Evolutionary conservation across 2,329 filamentous ascomycete species (phyloP).

Genomic region (Trichoderma sp.): DNA sequence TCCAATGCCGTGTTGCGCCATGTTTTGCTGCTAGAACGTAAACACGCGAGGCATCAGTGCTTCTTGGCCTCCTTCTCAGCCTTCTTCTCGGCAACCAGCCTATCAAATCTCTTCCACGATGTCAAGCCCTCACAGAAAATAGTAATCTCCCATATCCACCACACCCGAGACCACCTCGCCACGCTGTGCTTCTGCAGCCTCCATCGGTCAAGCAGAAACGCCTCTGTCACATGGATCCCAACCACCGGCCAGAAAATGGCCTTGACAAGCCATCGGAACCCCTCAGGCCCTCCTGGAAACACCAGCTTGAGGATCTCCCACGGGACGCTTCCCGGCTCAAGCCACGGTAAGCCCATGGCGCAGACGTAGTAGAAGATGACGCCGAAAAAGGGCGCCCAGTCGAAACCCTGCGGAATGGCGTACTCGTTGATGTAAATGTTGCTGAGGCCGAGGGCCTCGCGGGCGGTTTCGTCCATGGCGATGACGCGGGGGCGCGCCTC

Average conservation of each 20-base stretch:
- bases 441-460: constrained; percentile 63
- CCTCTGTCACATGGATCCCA: constrained; percentile 67
- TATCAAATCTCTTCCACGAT: constrained; percentile 57
- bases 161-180: constrained; percentile 49
- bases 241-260: constrained; percentile 63
- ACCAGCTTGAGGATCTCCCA: constrained; percentile 55
- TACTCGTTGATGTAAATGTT: constrained; percentile 49
- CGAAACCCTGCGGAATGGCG: constrained; percentile 47
- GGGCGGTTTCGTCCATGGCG: constrained; percentile 65
- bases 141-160: constrained; percentile 59
- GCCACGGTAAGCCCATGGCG: constrained; percentile 53
- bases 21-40: not conserved
- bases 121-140: constrained; percentile 59
- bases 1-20: not conserved
- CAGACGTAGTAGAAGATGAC: constrained; percentile 59
- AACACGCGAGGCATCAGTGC: constrained; percentile 37
- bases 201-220: constrained; percentile 54
- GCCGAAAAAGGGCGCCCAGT: constrained; percentile 57
- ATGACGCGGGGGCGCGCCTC: constrained; percentile 74
- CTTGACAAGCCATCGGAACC: constrained; percentile 63
- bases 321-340: constrained; percentile 55
- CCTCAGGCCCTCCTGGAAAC: constrained; percentile 61
- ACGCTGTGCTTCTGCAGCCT: constrained; percentile 55
- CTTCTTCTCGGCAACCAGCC: constrained; percentile 49
- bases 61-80: constrained; percentile 47